Conservation (phyloP, 176 grass and related monocot genomes). For the Musa itinerans region DNA sequence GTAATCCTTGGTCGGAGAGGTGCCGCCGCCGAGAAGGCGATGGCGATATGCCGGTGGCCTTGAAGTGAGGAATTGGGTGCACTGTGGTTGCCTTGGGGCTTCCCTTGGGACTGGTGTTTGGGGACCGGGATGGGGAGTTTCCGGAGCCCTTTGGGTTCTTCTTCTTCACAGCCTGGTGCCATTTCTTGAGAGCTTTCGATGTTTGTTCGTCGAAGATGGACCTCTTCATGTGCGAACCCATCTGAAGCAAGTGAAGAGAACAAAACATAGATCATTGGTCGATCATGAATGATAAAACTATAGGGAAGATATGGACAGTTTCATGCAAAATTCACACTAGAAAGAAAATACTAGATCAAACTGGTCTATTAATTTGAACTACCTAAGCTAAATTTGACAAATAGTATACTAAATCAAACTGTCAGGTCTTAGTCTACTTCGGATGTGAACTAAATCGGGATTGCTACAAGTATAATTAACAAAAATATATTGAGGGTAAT, state of each 20-base stretch:
- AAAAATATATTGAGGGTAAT: too few relatives aligned
- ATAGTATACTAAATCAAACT: too few relatives aligned
- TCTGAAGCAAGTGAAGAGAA: not conserved
- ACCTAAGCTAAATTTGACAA: too few relatives aligned
- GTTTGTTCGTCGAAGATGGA: constrained; percentile 13
- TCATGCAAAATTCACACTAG: too few relatives aligned
- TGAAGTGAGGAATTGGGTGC: not conserved
- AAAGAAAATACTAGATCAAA: too few relatives aligned
- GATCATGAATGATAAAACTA: too few relatives aligned
- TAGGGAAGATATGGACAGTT: too few relatives aligned
- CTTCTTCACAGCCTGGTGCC: constrained; percentile 14
- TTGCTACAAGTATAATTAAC: too few relatives aligned
- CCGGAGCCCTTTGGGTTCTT: not conserved
- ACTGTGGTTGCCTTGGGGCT: not conserved
- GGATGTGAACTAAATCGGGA: too few relatives aligned
- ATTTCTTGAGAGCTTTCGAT: constrained; percentile 9
- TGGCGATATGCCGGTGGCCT: not conserved
- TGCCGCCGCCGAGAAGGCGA: not conserved
- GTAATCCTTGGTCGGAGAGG: not conserved
- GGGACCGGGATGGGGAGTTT: not conserved
- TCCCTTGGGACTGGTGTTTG: not conserved
- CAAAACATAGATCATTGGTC: too few relatives aligned
- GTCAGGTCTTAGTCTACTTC: too few relatives aligned
- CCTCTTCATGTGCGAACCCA: constrained; percentile 14
- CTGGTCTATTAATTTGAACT: too few relatives aligned